These are phyloP conservation scores for Porphyrellus cyaneotinctus DNA, from an alignment of 768 basidiomycete species.

Conservation along the genomic window DNA sequence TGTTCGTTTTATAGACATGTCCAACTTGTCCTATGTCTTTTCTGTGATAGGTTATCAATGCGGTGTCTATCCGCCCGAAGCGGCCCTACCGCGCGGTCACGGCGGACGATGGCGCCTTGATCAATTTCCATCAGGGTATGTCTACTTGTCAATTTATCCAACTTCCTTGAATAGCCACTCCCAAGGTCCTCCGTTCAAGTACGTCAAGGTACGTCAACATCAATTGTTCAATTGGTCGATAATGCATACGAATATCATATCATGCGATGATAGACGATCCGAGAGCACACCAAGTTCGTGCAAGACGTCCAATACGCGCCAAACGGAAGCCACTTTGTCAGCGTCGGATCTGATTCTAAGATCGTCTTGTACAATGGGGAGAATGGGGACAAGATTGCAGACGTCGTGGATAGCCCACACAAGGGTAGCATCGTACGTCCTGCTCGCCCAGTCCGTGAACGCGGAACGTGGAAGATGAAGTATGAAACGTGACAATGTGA, in stretches of 20 bases:
- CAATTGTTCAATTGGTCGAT: background rate
- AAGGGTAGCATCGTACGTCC: constrained; percentile 69
- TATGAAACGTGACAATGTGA: background rate
- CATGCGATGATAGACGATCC: constrained; percentile 56
- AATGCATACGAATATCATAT: background rate
- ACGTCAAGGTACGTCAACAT: constrained; percentile 56
- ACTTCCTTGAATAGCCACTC: background rate
- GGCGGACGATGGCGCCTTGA: constrained; percentile 75
- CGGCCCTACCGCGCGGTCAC: constrained; percentile 90
- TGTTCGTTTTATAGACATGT: background rate
- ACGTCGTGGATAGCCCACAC: constrained; percentile 65
- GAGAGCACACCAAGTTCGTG: constrained; percentile 87
- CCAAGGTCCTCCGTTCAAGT: constrained; percentile 82
- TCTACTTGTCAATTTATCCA: background rate
- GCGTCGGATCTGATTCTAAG: constrained; percentile 86
- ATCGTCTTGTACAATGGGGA: constrained; percentile 89
- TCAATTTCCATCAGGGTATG: constrained; percentile 78
- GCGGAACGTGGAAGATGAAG: background rate
- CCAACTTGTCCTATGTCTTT: background rate
- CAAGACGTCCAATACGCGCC: constrained; percentile 85
- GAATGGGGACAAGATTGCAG: constrained; percentile 71
- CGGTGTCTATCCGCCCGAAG: constrained; percentile 83
- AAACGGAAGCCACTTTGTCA: constrained; percentile 79
- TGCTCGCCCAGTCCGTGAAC: background rate
- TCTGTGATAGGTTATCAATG: constrained; percentile 64